Percentiles rank a stretch among this genome's conserved stretches.
Evolutionary conservation across 2,329 filamentous ascomycete genomes (phyloP).

Genomic region (Drechslerella dactyloides): DNA sequence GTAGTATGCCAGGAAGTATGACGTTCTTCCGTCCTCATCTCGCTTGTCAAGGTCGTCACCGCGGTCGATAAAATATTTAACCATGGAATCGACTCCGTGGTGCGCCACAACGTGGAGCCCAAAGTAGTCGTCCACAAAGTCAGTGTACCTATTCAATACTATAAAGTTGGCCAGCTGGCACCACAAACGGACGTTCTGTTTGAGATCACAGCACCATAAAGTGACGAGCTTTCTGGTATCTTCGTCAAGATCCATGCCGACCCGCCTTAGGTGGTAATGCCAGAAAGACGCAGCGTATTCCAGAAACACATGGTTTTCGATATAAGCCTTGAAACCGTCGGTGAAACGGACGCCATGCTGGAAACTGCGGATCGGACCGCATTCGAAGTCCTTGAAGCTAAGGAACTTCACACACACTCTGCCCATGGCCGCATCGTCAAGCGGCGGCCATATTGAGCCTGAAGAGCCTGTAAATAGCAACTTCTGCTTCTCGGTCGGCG

Average conservation of each 20-base stretch:
- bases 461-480: neutral
- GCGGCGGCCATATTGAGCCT: slow-evolving; percentile 1
- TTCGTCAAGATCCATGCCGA: slow-evolving; percentile 16
- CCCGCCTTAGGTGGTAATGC: slow-evolving; percentile 3
- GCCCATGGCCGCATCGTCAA: slow-evolving; percentile 21
- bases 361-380: slow-evolving; percentile 16
- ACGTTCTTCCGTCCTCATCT: slow-evolving; percentile 18
- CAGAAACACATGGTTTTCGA: slow-evolving; percentile 19
- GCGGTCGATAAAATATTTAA: slow-evolving; percentile 16
- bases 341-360: neutral
- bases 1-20: neutral
- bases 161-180: slow-evolving; percentile 10
- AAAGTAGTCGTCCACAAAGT: slow-evolving; percentile 18
- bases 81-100: slow-evolving; percentile 10
- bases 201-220: slow-evolving; percentile 9
- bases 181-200: slow-evolving; percentile 17
- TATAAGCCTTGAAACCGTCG: slow-evolving; percentile 15
- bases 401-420: slow-evolving; percentile 25
- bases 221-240: slow-evolving; percentile 12
- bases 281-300: slow-evolving; percentile 20
- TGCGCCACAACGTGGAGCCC: slow-evolving; percentile 4
- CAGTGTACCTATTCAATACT: neutral
- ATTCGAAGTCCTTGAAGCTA: slow-evolving; percentile 23
- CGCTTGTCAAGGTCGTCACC: slow-evolving; percentile 10
- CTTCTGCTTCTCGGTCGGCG: neutral